Evolutionary conservation across 2,329 filamentous ascomycete species (phyloP), one percentile per base, ranked within the genome.

Genomic region (Drechmeria coniospora): DNA sequence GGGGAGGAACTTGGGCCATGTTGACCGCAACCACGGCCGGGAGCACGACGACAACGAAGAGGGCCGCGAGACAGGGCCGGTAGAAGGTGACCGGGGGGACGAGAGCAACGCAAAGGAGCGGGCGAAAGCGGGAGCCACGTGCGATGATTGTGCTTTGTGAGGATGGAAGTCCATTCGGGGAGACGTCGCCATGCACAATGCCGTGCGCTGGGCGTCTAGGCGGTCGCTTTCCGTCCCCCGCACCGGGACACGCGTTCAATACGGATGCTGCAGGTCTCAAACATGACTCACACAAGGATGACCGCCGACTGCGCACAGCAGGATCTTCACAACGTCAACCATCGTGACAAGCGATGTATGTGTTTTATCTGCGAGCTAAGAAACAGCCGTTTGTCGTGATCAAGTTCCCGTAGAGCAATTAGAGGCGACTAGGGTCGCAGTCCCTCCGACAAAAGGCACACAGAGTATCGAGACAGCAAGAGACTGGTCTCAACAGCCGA

Each of bases 1-100:
- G 0, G 62, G 59, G 1, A 65, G 79, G 35, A 68, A 87, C 45
- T 57, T 94, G 29, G 87, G 87, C 0, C 87, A 95, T 54, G 76
- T 83, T 15, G 79, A 86, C 50, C 61, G 70, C 30, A 51, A 64
- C 28, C 46, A 61, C 26, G 32, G 29, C 13, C 31, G 28, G 21
- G 25, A 32, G 11, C n/a, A n/a, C n/a, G n/a, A n/a, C n/a, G 33
- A 23, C 10, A 34, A 36, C 19, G 16, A 8, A 20, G 21, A n/a
- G 14, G 15, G 11, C 8, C 14, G 14, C 15, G 27, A 28, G 19
- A 17, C 35, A 7, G 33, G 21, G 11, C 36, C 33, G 21, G 18
- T 19, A 11, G 16, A 6, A n/a, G 20, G 17, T 8, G 18, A 12
- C 20, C 13, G 15, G 21, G 17, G 9, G 26, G 14, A 18, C 16